These are phyloP conservation scores for Penstemon davidsonii DNA, from an alignment of 257 asterid species.

Conservation along the genomic window DNA sequence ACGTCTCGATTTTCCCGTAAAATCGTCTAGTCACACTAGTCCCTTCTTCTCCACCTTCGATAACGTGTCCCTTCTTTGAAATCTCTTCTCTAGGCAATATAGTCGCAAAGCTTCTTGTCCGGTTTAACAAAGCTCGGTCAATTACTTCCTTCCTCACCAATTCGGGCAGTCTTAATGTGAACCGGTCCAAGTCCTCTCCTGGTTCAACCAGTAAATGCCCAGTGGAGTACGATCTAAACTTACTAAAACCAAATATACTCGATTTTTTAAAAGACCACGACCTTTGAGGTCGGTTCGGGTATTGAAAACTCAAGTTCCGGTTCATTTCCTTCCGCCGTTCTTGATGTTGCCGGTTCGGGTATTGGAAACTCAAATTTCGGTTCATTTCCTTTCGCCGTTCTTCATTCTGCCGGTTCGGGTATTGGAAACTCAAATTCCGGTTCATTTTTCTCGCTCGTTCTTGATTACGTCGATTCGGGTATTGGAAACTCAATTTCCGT, in stretches of 20 bases:
- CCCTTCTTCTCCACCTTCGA: constrained; percentile 52
- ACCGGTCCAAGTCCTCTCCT: constrained; percentile 46
- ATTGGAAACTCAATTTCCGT: constrained; percentile 38
- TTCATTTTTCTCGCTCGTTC: no score
- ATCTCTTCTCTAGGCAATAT: constrained; percentile 44
- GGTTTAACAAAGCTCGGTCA: constrained; percentile 40
- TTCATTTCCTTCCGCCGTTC: not conserved
- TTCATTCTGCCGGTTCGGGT: not conserved
- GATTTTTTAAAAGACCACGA: constrained; percentile 27
- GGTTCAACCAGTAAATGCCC: constrained; percentile 74
- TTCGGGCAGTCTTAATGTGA: constrained; percentile 47
- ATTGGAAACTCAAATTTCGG: not conserved
- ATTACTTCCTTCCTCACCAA: constrained; percentile 46
- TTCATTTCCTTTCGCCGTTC: not conserved
- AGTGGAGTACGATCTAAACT: constrained; percentile 58
- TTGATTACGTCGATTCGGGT: constrained; percentile 24
- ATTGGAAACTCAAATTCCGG: no score
- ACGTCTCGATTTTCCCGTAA: constrained; percentile 36
- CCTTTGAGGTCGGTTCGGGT: not conserved
- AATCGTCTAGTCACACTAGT: constrained; percentile 47
- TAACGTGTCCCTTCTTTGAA: constrained; percentile 44
- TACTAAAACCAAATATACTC: constrained; percentile 25
- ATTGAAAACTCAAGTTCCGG: constrained; percentile 9
- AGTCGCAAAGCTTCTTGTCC: constrained; percentile 45
- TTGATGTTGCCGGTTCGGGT: not conserved